phyloP scores from a whole-genome alignment of 2,329 filamentous ascomycete species.

The Alternaria atra region DNA sequence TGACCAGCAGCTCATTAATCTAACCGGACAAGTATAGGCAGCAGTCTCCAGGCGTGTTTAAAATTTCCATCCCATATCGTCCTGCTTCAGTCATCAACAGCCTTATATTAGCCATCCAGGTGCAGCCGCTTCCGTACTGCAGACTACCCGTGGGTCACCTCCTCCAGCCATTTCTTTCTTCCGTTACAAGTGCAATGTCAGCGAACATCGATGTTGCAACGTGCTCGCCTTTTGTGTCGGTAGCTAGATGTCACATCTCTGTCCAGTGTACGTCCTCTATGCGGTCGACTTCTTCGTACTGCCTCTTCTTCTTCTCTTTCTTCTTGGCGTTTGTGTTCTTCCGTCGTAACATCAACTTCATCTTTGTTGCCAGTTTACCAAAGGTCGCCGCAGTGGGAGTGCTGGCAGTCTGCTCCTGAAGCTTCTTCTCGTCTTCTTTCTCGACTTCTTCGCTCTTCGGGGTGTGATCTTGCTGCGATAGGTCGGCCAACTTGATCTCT shows the following conservation, averaged over 20 bases:
- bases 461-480: constrained; percentile 24
- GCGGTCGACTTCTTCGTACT: constrained; percentile 39
- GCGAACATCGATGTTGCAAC: not conserved
- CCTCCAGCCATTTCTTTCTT: not conserved
- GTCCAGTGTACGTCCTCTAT: constrained; percentile 49
- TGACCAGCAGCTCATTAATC: constrained; percentile 13
- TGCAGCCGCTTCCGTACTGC: not conserved
- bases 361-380: constrained; percentile 40
- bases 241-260: constrained; percentile 36
- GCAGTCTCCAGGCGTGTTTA: not conserved
- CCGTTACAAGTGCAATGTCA: not conserved
- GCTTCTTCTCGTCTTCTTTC: constrained; percentile 16
- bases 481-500: constrained; percentile 16
- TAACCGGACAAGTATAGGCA: constrained; percentile 2
- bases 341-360: constrained; percentile 43
- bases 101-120: not conserved
- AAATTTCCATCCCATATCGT: not conserved
- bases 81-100: not conserved
- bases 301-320: constrained; percentile 36
- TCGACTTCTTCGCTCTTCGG: constrained; percentile 25
- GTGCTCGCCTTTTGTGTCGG: not conserved
- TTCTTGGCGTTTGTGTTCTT: constrained; percentile 36
- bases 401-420: constrained; percentile 18
- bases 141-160: not conserved
- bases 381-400: constrained; percentile 31